Conservation (phyloP, 768 basidiomycete genomes). For the Calocera cornea region DNA sequence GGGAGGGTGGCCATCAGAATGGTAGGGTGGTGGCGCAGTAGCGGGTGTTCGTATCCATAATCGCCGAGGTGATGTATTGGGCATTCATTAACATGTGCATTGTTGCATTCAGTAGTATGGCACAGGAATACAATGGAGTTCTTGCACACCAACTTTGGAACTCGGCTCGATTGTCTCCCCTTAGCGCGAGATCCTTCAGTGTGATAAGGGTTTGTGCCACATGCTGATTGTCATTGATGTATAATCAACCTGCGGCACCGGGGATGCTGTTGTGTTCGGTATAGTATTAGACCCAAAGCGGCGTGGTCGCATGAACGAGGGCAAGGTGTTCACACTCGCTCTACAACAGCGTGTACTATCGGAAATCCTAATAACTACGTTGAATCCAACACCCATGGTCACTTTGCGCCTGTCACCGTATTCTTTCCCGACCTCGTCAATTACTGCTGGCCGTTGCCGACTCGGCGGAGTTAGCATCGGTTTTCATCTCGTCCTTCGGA, state of each 20-base stretch:
- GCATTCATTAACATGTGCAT: neutral
- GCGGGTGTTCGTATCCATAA: neutral
- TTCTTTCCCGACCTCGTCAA: too few species aligned
- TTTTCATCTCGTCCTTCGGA: too few species aligned
- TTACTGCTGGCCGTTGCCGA: too few species aligned
- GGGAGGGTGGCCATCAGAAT: neutral
- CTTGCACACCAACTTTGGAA: neutral
- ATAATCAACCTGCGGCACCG: neutral
- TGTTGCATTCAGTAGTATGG: neutral
- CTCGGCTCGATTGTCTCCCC: neutral
- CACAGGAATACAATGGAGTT: slow-evolving; percentile 1
- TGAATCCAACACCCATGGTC: too few species aligned
- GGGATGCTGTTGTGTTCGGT: too few species aligned
- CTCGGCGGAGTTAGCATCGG: too few species aligned
- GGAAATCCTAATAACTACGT: too few species aligned
- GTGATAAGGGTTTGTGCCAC: neutral
- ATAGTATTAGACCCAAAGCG: too few species aligned
- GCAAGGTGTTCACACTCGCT: too few species aligned
- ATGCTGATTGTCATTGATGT: neutral
- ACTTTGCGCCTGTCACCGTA: too few species aligned
- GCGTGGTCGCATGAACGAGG: too few species aligned
- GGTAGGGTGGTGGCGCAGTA: neutral
- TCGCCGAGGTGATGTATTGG: neutral
- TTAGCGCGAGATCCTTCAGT: neutral
- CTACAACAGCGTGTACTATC: too few species aligned